Evolutionary conservation across 257 asterid genomes (phyloP).

Genomic region (Osmanthus fragrans): DNA sequence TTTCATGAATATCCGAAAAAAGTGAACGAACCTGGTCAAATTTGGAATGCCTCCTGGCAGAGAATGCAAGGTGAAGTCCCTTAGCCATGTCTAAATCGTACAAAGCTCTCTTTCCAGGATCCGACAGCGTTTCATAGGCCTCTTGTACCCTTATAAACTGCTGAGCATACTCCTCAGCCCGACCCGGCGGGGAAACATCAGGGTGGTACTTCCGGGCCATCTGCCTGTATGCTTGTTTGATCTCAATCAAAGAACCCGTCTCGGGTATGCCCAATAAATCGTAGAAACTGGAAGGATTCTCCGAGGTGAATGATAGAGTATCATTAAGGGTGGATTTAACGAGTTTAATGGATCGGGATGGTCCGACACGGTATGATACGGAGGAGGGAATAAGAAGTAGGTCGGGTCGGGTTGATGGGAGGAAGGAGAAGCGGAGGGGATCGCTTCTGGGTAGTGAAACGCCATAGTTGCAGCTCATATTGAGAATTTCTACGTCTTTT

Average conservation of each 20-base stretch:
- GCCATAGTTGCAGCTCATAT: neutral
- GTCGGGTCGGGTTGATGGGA: conserved; percentile 19
- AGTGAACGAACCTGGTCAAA: conserved; percentile 46
- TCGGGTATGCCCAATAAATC: conserved; percentile 75
- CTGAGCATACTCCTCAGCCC: conserved; percentile 66
- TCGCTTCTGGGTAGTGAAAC: conserved; percentile 20
- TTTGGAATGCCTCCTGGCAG: conserved; percentile 41
- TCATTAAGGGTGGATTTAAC: conserved; percentile 30
- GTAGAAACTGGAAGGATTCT: conserved; percentile 41
- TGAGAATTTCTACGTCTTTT: neutral
- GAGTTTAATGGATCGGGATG: conserved; percentile 11
- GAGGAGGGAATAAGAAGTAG: conserved; percentile 14
- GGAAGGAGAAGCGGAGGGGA: conserved; percentile 27
- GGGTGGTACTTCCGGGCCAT: conserved; percentile 90
- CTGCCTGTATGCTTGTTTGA: conserved; percentile 85
- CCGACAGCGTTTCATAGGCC: conserved; percentile 88
- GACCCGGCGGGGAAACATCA: conserved; percentile 89
- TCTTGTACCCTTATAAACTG: conserved; percentile 74
- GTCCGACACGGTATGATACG: conserved; percentile 33
- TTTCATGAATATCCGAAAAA: too few relatives aligned
- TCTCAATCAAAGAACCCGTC: conserved; percentile 57
- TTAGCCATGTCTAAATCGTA: conserved; percentile 57
- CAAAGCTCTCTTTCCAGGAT: conserved; percentile 57
- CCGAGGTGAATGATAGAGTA: conserved; percentile 18
- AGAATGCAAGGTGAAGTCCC: conserved; percentile 57